Evolutionary conservation across 2,329 filamentous ascomycete species (phyloP).

Genomic region (Aspergillus glaucus): DNA sequence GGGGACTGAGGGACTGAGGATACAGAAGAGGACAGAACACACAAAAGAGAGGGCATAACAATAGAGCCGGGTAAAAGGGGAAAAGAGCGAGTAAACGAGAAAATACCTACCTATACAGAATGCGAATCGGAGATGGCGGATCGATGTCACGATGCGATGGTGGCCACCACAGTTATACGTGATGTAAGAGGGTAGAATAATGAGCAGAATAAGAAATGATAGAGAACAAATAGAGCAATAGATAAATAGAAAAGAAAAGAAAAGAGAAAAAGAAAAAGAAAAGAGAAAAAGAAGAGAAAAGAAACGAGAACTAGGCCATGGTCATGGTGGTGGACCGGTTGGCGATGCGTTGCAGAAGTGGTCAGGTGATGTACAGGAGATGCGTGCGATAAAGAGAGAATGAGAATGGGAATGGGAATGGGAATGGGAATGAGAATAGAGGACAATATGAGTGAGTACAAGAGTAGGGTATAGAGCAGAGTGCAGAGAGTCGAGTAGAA

Average conservation of each 20-base stretch:
- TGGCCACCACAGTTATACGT: too few relatives aligned
- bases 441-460: not conserved
- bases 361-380: not conserved
- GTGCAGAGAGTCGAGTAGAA: not conserved
- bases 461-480: not conserved
- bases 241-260: slow-evolving; percentile 3
- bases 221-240: too few relatives aligned
- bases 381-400: slow-evolving; percentile 2
- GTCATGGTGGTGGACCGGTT: not conserved
- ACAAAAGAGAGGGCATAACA: too few relatives aligned
- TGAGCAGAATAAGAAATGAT: too few relatives aligned
- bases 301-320: not conserved
- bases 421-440: not conserved
- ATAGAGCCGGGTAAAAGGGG: too few relatives aligned
- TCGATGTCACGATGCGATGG: too few relatives aligned
- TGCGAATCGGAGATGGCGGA: too few relatives aligned
- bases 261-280: slow-evolving; percentile 7
- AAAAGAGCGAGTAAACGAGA: too few relatives aligned
- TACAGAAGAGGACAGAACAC: too few relatives aligned
- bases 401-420: not conserved
- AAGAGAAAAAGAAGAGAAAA: slow-evolving; percentile 8
- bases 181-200: too few relatives aligned
- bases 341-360: not conserved
- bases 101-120: too few relatives aligned
- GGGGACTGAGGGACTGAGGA: too few relatives aligned